Evolutionary conservation across 2,329 filamentous ascomycete genomes (phyloP).

Genomic region (Grosmannia huntii): DNA sequence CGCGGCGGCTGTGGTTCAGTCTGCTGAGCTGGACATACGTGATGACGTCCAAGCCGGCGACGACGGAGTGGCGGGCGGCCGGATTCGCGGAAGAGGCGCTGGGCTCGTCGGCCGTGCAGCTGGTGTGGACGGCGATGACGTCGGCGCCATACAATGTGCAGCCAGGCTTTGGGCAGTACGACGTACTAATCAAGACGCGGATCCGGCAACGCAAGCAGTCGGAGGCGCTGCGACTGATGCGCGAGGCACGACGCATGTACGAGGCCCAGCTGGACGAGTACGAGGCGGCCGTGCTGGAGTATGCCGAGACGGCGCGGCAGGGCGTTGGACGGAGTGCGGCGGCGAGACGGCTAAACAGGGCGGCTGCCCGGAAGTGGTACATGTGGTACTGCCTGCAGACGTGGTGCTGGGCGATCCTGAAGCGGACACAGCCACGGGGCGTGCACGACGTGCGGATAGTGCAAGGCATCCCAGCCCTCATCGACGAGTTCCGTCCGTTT

Average conservation of each 20-base stretch:
- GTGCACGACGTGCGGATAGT: slow-evolving; percentile 8
- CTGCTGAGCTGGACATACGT: slow-evolving; percentile 57
- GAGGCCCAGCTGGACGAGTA: slow-evolving; percentile 11
- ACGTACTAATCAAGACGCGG: slow-evolving; percentile 26
- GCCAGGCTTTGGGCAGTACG: slow-evolving; percentile 45
- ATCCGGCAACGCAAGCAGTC: slow-evolving; percentile 14
- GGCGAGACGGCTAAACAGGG: slow-evolving; percentile 14
- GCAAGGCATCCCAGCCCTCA: slow-evolving; percentile 24
- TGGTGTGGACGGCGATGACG: slow-evolving; percentile 48
- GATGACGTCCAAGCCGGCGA: slow-evolving; percentile 27
- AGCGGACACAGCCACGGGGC: slow-evolving; percentile 7
- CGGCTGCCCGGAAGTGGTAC: slow-evolving; percentile 17
- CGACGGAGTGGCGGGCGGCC: slow-evolving; percentile 23
- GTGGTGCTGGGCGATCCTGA: slow-evolving; percentile 17
- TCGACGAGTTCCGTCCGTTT: slow-evolving; percentile 35
- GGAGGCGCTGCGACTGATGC: slow-evolving; percentile 17
- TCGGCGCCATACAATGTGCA: slow-evolving; percentile 40
- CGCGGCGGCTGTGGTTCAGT: slow-evolving; percentile 47
- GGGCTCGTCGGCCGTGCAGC: slow-evolving; percentile 26
- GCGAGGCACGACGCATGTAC: slow-evolving; percentile 17
- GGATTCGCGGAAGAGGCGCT: slow-evolving; percentile 22
- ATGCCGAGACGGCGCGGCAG: slow-evolving; percentile 15
- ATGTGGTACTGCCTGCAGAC: slow-evolving; percentile 20
- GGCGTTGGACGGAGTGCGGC: slow-evolving; percentile 10
- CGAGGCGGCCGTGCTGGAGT: slow-evolving; percentile 14